Conservation (phyloP, 768 basidiomycete genomes). For the Cystoderma amianthinum region DNA sequence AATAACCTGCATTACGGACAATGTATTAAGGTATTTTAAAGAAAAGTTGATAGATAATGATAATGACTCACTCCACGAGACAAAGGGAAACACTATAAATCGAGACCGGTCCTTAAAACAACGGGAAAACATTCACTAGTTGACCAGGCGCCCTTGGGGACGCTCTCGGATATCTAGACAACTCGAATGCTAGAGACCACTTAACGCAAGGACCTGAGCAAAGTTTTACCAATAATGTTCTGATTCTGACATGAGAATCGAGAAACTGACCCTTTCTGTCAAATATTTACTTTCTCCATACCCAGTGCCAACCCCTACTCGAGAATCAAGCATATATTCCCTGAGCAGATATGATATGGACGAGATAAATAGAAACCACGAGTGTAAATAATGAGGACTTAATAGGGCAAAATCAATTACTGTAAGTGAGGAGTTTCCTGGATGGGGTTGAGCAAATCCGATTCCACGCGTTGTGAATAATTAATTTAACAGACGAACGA, state of each 20-base stretch:
- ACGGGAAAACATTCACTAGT: background rate
- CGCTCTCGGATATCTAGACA: background rate
- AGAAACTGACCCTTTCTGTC: constrained; percentile 9
- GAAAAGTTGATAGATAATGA: background rate
- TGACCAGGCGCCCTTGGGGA: background rate
- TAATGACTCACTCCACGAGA: background rate
- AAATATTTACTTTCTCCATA: constrained; percentile 14
- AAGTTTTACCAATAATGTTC: background rate
- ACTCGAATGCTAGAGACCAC: background rate
- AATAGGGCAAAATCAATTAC: background rate
- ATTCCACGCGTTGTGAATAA: background rate
- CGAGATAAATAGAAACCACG: constrained; percentile 21
- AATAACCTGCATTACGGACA: background rate
- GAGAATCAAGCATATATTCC: constrained; percentile 7
- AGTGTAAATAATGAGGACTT: background rate
- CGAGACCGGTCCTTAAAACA: background rate
- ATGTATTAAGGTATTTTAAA: no score
- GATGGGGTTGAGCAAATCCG: background rate
- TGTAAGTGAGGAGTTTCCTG: background rate
- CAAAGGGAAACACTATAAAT: background rate
- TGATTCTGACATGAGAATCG: background rate
- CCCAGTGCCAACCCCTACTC: constrained; percentile 8
- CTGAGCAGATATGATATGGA: constrained; percentile 19
- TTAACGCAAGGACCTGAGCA: background rate
- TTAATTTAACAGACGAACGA: background rate